A percentile compares a stretch with the other conserved stretches of the same genome.
Conservation (phyloP, 2,329 filamentous ascomycete genomes). For the Fusarium robinianum region DNA sequence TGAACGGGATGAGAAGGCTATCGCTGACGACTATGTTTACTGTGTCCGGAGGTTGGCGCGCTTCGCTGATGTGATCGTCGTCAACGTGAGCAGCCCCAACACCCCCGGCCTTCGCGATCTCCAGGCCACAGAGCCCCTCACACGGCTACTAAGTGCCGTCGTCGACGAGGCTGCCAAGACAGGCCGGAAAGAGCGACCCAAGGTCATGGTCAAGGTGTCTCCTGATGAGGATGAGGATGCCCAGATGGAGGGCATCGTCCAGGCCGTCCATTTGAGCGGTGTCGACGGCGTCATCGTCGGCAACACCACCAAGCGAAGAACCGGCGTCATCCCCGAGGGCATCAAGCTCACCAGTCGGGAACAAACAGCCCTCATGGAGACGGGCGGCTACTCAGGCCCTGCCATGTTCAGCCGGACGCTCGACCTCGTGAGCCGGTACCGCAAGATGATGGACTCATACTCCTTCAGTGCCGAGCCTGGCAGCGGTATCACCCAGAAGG, state of each 20-base stretch:
- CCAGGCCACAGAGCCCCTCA: conserved; percentile 83
- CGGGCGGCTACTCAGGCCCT: conserved; percentile 89
- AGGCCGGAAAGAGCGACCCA: conserved; percentile 66
- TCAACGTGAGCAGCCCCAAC: conserved; percentile 97
- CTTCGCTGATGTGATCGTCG: conserved; percentile 95
- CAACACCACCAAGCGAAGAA: conserved; percentile 89
- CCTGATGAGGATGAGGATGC: conserved; percentile 88
- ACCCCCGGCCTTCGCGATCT: conserved; percentile 88
- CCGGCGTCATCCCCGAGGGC: conserved; percentile 69
- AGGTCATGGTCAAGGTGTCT: conserved; percentile 96
- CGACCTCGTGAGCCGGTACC: conserved; percentile 78
- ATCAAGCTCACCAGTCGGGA: conserved; percentile 69
- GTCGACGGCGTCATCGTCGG: conserved; percentile 96
- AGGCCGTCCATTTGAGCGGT: conserved; percentile 79
- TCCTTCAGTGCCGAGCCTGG: conserved; percentile 38
- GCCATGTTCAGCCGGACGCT: conserved; percentile 83
- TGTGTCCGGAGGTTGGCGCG: conserved; percentile 81
- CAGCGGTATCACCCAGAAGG: conserved; percentile 63
- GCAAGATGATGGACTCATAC: conserved; percentile 65
- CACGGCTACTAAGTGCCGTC: conserved; percentile 77
- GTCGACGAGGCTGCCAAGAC: conserved; percentile 75
- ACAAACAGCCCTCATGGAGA: conserved; percentile 69
- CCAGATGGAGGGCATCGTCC: conserved; percentile 86
- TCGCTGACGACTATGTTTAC: conserved; percentile 82
- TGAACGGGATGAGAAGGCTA: conserved; percentile 80